Evolutionary conservation across 352 stramenopile species (phyloP).

Genomic region (Globisporangium irregulare): DNA sequence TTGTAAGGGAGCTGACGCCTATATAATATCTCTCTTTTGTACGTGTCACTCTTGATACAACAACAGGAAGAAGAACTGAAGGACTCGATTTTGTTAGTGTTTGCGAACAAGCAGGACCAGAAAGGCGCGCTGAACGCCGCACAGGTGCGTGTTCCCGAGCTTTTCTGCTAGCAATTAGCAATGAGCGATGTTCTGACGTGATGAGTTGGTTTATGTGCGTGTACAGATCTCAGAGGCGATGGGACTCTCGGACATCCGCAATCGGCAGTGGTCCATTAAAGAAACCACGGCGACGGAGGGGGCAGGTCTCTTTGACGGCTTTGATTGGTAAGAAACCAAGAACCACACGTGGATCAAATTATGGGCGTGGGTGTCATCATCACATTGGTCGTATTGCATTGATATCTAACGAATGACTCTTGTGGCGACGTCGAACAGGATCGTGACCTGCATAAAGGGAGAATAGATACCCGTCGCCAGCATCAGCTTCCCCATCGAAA

Average conservation of each 20-base stretch:
- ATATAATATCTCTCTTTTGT: neutral
- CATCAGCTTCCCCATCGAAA: neutral
- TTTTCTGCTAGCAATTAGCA: neutral
- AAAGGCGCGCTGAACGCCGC: slow-evolving; percentile 90
- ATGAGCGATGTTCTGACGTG: neutral
- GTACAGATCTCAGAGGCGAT: slow-evolving; percentile 97
- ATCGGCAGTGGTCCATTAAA: slow-evolving; percentile 99
- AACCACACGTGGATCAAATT: neutral
- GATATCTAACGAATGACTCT: neutral
- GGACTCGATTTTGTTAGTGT: slow-evolving; percentile 98
- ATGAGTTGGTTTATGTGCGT: neutral
- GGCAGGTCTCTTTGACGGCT: slow-evolving; percentile 98
- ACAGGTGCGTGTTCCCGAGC: slow-evolving; percentile 43
- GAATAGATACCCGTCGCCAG: slow-evolving; percentile 38
- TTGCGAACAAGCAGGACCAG: slow-evolving; percentile 99
- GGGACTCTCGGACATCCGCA: slow-evolving; percentile 96
- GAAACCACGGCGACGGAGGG: slow-evolving; percentile 98
- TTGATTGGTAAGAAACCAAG: slow-evolving; percentile 91
- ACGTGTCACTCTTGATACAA: neutral
- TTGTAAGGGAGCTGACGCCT: neutral
- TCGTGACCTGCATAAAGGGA: slow-evolving; percentile 89
- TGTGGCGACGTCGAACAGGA: slow-evolving; percentile 38
- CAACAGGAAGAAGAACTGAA: slow-evolving; percentile 97
- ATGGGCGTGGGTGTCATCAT: too few species aligned
- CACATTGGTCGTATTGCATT: too few species aligned